Conservation (phyloP, 768 basidiomycete genomes). For the Kondoa subrosea region DNA sequence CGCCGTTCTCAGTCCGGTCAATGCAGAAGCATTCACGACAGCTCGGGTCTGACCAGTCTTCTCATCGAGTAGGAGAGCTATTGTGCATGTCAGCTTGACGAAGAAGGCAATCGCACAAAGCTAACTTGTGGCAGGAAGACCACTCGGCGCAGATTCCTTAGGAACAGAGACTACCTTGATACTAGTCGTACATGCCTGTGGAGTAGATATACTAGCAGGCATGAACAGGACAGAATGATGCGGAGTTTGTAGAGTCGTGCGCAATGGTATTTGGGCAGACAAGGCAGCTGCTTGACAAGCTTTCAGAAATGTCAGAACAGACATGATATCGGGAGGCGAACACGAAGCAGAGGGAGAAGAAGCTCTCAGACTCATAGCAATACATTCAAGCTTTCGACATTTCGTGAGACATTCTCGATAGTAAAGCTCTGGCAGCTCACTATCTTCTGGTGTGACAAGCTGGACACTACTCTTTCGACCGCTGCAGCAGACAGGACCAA, state of each 20-base stretch:
- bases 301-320: neutral
- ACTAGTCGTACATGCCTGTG: constrained; percentile 2
- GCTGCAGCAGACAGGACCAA: neutral
- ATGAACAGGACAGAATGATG: neutral
- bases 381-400: neutral
- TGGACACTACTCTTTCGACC: neutral
- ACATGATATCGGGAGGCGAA: neutral
- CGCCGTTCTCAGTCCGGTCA: constrained; percentile 28
- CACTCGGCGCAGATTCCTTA: neutral
- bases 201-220: neutral
- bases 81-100: neutral
- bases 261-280: neutral
- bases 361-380: neutral
- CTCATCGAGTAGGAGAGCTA: constrained; percentile 21
- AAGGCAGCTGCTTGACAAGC: neutral
- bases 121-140: neutral
- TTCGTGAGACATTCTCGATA: neutral
- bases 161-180: constrained; percentile 24
- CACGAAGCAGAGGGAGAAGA: neutral
- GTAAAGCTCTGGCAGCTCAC: neutral
- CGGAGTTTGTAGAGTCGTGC: neutral
- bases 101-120: neutral
- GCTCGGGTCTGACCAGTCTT: constrained; percentile 12
- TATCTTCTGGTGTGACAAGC: neutral
- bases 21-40: constrained; percentile 17